Evolutionary conservation across 1,284 basidiomycete species (phyloP).

Genomic region (Heterobasidion irregulare): DNA sequence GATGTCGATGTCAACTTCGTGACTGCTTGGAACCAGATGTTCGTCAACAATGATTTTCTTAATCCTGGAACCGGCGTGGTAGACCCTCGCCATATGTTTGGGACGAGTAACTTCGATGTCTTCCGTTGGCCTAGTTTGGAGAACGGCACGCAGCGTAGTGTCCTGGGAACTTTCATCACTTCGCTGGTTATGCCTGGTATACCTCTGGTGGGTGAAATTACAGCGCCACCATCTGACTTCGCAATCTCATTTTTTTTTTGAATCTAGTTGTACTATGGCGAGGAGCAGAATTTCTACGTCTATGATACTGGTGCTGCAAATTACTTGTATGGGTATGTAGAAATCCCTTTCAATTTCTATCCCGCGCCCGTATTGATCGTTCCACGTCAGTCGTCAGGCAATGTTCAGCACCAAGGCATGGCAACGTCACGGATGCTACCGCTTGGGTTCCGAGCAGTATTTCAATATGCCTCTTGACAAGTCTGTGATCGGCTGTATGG

Average conservation of each 20-base stretch:
- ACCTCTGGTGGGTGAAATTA: slow-evolving; percentile 45
- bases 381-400: slow-evolving; percentile 67
- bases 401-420: slow-evolving; percentile 82
- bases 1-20: slow-evolving; percentile 78
- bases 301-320: slow-evolving; percentile 80
- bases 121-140: slow-evolving; percentile 86
- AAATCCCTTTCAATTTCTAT: background rate
- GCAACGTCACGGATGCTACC: slow-evolving; percentile 89
- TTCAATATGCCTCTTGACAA: slow-evolving; percentile 83
- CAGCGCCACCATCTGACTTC: background rate
- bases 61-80: slow-evolving; percentile 59
- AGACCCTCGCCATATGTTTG: slow-evolving; percentile 85
- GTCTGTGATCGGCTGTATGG: slow-evolving; percentile 71
- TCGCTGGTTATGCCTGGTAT: slow-evolving; percentile 82
- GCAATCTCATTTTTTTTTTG: slow-evolving; percentile 1
- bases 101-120: slow-evolving; percentile 87
- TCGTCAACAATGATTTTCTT: slow-evolving; percentile 79
- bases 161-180: slow-evolving; percentile 71
- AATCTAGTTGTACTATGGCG: slow-evolving; percentile 70
- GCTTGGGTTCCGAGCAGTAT: slow-evolving; percentile 82
- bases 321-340: slow-evolving; percentile 74
- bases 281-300: slow-evolving; percentile 82
- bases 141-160: slow-evolving; percentile 73
- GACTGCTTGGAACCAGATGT: slow-evolving; percentile 84
- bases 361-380: background rate